A percentile compares a stretch with the other conserved stretches of the same genome.
These are phyloP conservation scores for Xylaria telfairii DNA, from an alignment of 495 filamentous ascomycete species.

Conservation along the genomic window DNA sequence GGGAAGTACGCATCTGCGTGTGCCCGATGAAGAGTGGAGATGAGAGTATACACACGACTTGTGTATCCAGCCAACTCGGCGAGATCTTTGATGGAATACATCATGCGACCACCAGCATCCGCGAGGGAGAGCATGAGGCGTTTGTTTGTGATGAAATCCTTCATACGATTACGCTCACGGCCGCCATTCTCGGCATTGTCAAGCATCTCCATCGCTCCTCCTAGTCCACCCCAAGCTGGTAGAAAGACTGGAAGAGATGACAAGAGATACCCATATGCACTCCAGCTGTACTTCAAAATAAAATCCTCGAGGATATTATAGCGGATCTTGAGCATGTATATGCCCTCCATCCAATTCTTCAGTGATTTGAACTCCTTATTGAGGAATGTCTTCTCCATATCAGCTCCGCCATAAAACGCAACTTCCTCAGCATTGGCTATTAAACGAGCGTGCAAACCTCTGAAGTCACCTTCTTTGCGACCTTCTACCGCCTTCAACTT, in stretches of 20 bases:
- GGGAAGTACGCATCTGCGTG: conserved; percentile 87
- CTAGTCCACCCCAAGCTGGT: conserved; percentile 89
- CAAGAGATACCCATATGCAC: conserved; percentile 92
- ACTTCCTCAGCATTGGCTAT: conserved; percentile 98
- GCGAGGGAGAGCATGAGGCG: conserved; percentile 97
- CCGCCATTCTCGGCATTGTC: conserved; percentile 52
- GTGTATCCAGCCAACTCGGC: conserved; percentile 95
- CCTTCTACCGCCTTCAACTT: conserved; percentile 96
- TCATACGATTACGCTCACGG: conserved; percentile 86
- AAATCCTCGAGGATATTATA: conserved; percentile 99
- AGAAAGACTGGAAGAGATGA: conserved; percentile 94
- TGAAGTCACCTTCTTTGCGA: conserved; percentile 90
- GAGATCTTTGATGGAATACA: conserved; percentile 99
- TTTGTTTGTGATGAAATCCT: conserved; percentile 99
- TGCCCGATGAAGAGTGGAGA: conserved; percentile 91
- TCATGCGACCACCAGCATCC: conserved; percentile 96
- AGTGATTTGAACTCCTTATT: conserved; percentile 89
- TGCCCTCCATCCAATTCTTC: conserved; percentile 93
- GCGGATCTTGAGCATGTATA: conserved; percentile 93
- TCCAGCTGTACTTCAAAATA: conserved; percentile 98
- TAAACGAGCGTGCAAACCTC: conserved; percentile 84
- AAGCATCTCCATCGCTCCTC: conserved; percentile 69
- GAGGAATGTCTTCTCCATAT: conserved; percentile 89
- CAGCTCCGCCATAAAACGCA: conserved; percentile 96
- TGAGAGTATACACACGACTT: conserved; percentile 92